phyloP scores from a whole-genome alignment of 352 stramenopile species.

The Phytopythium chamaehyphon region DNA sequence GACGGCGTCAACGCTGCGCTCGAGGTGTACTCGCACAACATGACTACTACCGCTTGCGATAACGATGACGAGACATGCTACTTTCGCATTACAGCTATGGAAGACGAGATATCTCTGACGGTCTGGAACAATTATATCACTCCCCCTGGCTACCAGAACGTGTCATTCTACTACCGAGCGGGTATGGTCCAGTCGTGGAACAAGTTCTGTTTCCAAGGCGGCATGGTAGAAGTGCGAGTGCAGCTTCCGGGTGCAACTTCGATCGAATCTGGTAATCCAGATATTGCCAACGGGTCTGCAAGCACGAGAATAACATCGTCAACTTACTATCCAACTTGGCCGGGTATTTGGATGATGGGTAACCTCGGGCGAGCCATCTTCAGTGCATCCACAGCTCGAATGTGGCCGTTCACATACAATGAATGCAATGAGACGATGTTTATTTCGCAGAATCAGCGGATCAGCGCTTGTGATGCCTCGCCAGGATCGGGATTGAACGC shows the following conservation, averaged over 20 bases:
- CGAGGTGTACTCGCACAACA: conserved; percentile 89
- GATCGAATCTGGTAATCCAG: conserved; percentile 26
- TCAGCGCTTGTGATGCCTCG: conserved; percentile 86
- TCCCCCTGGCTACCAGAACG: conserved; percentile 6
- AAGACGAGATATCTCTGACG: conserved; percentile 8
- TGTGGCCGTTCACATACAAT: conserved; percentile 97
- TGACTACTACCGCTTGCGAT: conserved; percentile 43
- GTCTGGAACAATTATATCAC: conserved; percentile 34
- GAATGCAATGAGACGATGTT: conserved; percentile 78
- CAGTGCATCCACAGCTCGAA: conserved; percentile 88
- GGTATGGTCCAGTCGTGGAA: conserved; percentile 89
- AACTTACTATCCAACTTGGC: conserved; percentile 85
- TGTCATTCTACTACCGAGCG: conserved; percentile 14
- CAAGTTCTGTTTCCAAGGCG: conserved; percentile 95
- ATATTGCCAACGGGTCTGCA: conserved; percentile 29
- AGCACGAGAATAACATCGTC: conserved; percentile 10
- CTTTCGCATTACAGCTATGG: conserved; percentile 11
- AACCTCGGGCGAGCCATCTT: conserved; percentile 96
- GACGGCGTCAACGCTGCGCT: conserved; percentile 79
- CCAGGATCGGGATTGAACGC: conserved; percentile 90
- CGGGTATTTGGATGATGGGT: conserved; percentile 94
- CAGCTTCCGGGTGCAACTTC: conserved; percentile 69
- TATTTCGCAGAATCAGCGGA: conserved; percentile 55
- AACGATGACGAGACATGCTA: conserved; percentile 9
- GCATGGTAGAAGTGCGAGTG: conserved; percentile 85